Evolutionary conservation across 768 basidiomycete genomes (phyloP).

Genomic region (Russula sp.): DNA sequence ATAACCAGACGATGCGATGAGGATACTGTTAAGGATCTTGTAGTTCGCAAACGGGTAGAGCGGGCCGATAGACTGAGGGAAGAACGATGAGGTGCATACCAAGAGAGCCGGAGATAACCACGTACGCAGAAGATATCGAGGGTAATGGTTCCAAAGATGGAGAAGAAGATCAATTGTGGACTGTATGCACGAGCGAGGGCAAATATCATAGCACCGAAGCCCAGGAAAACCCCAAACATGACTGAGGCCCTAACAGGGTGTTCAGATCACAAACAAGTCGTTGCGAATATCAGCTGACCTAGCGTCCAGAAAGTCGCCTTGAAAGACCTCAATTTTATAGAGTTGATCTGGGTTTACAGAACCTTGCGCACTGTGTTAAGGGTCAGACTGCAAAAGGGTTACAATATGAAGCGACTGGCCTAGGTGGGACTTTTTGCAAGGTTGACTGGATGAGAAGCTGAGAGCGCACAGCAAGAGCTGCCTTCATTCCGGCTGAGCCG

Average conservation of each 20-base stretch:
- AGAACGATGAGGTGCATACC: not conserved
- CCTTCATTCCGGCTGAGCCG: slow-evolving; percentile 49
- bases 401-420: not conserved
- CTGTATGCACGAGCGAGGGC: slow-evolving; percentile 42
- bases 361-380: slow-evolving; percentile 29
- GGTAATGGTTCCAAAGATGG: slow-evolving; percentile 45
- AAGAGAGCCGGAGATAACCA: not conserved
- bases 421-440: slow-evolving; percentile 26
- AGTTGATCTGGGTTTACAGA: slow-evolving; percentile 36
- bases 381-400: not conserved
- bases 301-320: slow-evolving; percentile 46
- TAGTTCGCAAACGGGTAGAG: slow-evolving; percentile 45
- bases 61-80: slow-evolving; percentile 38
- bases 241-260: slow-evolving; percentile 33
- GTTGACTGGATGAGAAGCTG: slow-evolving; percentile 29
- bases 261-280: not conserved
- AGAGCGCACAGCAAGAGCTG: slow-evolving; percentile 38
- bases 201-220: slow-evolving; percentile 38
- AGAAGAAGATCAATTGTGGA: slow-evolving; percentile 41
- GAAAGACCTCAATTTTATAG: slow-evolving; percentile 39
- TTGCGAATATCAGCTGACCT: slow-evolving; percentile 22
- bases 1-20: slow-evolving; percentile 42
- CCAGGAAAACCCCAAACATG: slow-evolving; percentile 46
- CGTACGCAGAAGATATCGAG: slow-evolving; percentile 39
- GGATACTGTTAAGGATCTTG: slow-evolving; percentile 38